Evolutionary conservation across 495 filamentous ascomycete genomes (phyloP).

Genomic region (Hyaloscypha bicolor): DNA sequence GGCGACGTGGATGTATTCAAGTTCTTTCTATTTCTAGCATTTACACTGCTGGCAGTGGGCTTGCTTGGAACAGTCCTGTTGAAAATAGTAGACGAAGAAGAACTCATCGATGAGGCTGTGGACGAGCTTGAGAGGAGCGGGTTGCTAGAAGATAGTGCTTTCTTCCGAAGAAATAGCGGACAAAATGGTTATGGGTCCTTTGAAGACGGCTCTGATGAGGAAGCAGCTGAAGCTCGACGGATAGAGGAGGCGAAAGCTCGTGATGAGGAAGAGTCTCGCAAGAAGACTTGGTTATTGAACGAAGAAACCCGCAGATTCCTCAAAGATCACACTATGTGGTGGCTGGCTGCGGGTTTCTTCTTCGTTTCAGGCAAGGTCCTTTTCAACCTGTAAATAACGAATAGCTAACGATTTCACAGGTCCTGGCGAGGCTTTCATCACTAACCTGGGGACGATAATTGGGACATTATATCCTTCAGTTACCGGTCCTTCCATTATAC

Average conservation of each 20-base stretch:
- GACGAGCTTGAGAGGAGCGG: constrained; percentile 84
- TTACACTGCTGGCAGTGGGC: constrained; percentile 67
- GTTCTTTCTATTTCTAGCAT: constrained; percentile 81
- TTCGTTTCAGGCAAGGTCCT: constrained; percentile 54
- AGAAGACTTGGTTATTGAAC: constrained; percentile 86
- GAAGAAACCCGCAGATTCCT: constrained; percentile 84
- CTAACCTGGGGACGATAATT: constrained; percentile 94
- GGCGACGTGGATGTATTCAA: constrained; percentile 85
- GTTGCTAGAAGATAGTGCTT: constrained; percentile 70
- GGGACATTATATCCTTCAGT: constrained; percentile 74
- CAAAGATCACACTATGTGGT: constrained; percentile 92
- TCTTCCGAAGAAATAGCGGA: constrained; percentile 52
- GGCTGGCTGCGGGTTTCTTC: constrained; percentile 87
- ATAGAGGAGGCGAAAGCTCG: constrained; percentile 47
- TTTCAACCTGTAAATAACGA: not conserved
- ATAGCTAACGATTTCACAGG: constrained; percentile 54
- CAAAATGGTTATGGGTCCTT: constrained; percentile 36
- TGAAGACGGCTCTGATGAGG: constrained; percentile 34
- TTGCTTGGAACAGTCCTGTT: constrained; percentile 73
- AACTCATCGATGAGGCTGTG: constrained; percentile 83
- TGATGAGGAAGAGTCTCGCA: constrained; percentile 67
- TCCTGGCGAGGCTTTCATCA: constrained; percentile 94
- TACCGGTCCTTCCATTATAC: constrained; percentile 43
- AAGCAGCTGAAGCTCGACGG: constrained; percentile 39
- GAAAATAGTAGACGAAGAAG: constrained; percentile 60